Conservation (phyloP, 345 rosid genomes). For the Conringia planisiliqua region DNA sequence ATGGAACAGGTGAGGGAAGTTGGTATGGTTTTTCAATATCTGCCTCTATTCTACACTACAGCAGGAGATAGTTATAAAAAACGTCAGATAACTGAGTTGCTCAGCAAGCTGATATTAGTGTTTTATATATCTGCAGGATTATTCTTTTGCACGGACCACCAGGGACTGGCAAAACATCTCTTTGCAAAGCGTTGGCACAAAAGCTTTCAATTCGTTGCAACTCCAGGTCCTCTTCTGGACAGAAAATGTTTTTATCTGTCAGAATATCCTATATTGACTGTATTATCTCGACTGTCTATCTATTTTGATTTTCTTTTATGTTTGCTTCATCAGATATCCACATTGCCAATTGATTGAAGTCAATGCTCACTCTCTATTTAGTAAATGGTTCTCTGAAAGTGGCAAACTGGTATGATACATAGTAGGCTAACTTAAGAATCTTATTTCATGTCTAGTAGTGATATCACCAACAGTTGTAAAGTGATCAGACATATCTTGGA, state of each 20-base stretch:
- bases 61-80: neutral
- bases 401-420: constrained; percentile 83
- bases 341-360: constrained; percentile 95
- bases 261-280: neutral
- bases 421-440: neutral
- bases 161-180: constrained; percentile 96
- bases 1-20: constrained; percentile 77
- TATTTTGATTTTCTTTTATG: constrained; percentile 6
- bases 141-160: constrained; percentile 98
- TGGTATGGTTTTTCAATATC: neutral
- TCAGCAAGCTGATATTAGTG: neutral
- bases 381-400: constrained; percentile 99
- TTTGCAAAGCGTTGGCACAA: constrained; percentile 97
- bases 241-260: neutral
- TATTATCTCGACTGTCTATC: neutral
- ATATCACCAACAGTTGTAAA: constrained; percentile 4
- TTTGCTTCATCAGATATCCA: constrained; percentile 60
- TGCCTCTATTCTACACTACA: neutral
- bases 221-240: constrained; percentile 51
- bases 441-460: constrained; percentile 2
- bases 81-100: neutral
- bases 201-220: constrained; percentile 84
- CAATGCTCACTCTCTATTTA: constrained; percentile 96
- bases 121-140: constrained; percentile 48
- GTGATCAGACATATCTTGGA: neutral